Conservation (phyloP, 352 stramenopile genomes). For the Halophytophthora polymorphica region DNA sequence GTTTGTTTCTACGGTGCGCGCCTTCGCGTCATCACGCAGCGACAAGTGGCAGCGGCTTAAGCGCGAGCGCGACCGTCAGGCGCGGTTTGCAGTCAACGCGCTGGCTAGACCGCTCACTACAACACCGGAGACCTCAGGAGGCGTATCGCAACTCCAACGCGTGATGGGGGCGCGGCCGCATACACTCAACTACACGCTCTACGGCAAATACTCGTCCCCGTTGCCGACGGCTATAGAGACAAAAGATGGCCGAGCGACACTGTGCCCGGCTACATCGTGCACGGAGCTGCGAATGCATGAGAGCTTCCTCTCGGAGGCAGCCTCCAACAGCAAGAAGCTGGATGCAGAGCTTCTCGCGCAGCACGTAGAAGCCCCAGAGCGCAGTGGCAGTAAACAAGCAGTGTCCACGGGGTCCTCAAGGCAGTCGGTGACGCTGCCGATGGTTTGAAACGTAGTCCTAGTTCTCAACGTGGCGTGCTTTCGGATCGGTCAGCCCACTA, state of each 20-base stretch:
- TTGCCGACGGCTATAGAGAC: slow-evolving; percentile 4
- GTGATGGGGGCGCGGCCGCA: slow-evolving; percentile 1
- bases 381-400: slow-evolving; percentile 5
- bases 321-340: slow-evolving; percentile 8
- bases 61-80: slow-evolving; percentile 39
- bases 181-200: slow-evolving; percentile 33
- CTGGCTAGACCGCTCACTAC: slow-evolving; percentile 39
- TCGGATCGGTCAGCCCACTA: slow-evolving; percentile 2
- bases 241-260: slow-evolving; percentile 1
- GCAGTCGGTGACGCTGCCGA: slow-evolving; percentile 11
- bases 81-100: slow-evolving; percentile 31
- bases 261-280: slow-evolving; percentile 29
- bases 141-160: not conserved
- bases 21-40: slow-evolving; percentile 35
- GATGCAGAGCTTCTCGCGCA: slow-evolving; percentile 9
- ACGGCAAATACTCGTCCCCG: slow-evolving; percentile 32
- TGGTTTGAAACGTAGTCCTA: slow-evolving; percentile 11
- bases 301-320: slow-evolving; percentile 26
- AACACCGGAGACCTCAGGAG: slow-evolving; percentile 1
- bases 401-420: not conserved
- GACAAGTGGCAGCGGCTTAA: slow-evolving; percentile 55
- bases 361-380: slow-evolving; percentile 7
- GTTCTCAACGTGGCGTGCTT: not conserved
- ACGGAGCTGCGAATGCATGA: slow-evolving; percentile 31
- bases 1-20: slow-evolving; percentile 56